These are phyloP conservation scores for Coniella lustricola DNA, from an alignment of 2,329 filamentous ascomycete genomes.

Conservation along the genomic window DNA sequence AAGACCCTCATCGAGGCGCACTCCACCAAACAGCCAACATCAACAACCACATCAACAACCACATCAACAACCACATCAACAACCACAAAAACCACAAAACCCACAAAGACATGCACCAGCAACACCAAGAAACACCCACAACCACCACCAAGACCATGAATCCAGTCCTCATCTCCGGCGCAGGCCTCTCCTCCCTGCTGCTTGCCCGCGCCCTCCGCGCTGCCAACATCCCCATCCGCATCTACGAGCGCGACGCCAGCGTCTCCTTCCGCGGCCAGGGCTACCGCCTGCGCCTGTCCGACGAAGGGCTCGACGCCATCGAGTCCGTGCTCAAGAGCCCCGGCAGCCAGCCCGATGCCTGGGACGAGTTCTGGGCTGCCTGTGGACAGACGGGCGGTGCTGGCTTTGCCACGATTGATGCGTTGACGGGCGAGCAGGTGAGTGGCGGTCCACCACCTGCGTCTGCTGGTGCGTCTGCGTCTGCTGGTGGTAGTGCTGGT, in stretches of 20 bases:
- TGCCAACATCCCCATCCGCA: constrained; percentile 40
- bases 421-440: constrained; percentile 42
- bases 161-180: constrained; percentile 43
- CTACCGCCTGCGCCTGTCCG: constrained; percentile 52
- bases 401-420: constrained; percentile 45
- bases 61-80: too few relatives aligned
- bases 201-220: constrained; percentile 36
- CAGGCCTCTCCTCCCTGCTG: constrained; percentile 36
- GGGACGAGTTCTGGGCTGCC: constrained; percentile 48
- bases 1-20: too few relatives aligned
- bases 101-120: background rate
- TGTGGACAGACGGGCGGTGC: constrained; percentile 54
- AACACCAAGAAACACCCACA: too few relatives aligned
- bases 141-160: constrained; percentile 31
- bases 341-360: constrained; percentile 27
- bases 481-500: too few relatives aligned
- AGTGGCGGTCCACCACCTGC: too few relatives aligned
- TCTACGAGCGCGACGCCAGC: constrained; percentile 49
- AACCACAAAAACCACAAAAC: background rate
- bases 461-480: too few relatives aligned
- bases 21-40: too few relatives aligned
- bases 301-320: constrained; percentile 52
- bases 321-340: constrained; percentile 44
- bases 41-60: background rate
- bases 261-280: constrained; percentile 52